A percentile compares a stretch with the other conserved stretches of the same genome.
Evolutionary conservation across 139 green algal species (phyloP).

Genomic region (Chlorella sp.): DNA sequence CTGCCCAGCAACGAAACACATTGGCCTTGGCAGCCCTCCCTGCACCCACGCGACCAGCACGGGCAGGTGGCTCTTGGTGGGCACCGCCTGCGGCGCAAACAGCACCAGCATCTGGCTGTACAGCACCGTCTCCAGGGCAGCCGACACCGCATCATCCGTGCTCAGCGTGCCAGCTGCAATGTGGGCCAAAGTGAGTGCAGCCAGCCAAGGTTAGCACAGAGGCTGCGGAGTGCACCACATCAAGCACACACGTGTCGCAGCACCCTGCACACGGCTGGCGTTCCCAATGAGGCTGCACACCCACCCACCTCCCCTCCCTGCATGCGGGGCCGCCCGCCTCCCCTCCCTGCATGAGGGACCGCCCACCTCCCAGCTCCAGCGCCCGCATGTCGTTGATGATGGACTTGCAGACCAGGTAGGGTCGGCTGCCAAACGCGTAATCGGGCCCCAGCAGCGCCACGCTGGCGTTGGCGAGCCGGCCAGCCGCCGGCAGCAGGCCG

Average conservation of each 20-base stretch:
- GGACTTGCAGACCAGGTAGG: conserved; percentile 71
- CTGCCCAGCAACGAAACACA: not conserved
- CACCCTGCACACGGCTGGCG: not conserved
- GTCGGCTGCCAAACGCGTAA: conserved; percentile 65
- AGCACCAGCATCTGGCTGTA: conserved; percentile 95
- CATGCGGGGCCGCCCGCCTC: no score
- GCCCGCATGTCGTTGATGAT: conserved; percentile 59
- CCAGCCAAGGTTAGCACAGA: not conserved
- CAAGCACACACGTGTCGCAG: not conserved
- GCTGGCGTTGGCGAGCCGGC: conserved; percentile 88
- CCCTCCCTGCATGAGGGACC: no score
- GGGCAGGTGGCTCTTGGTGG: conserved; percentile 65
- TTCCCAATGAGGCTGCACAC: no score
- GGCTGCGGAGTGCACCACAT: not conserved
- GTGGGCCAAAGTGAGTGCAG: not conserved
- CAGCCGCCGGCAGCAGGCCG: conserved; percentile 69
- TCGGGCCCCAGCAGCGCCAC: conserved; percentile 91
- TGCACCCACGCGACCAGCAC: conserved; percentile 59
- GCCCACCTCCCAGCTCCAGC: conserved; percentile 5
- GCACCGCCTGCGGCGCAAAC: conserved; percentile 88
- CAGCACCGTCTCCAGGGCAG: conserved; percentile 80
- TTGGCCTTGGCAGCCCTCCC: not conserved
- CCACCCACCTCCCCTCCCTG: conserved; percentile 7
- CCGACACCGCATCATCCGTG: conserved; percentile 54
- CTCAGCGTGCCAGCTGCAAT: not conserved